Percentiles rank a stretch among this genome's conserved stretches.
Conservation (phyloP, 2,329 filamentous ascomycete species). For the Arthrobotrys sphaeroides region DNA sequence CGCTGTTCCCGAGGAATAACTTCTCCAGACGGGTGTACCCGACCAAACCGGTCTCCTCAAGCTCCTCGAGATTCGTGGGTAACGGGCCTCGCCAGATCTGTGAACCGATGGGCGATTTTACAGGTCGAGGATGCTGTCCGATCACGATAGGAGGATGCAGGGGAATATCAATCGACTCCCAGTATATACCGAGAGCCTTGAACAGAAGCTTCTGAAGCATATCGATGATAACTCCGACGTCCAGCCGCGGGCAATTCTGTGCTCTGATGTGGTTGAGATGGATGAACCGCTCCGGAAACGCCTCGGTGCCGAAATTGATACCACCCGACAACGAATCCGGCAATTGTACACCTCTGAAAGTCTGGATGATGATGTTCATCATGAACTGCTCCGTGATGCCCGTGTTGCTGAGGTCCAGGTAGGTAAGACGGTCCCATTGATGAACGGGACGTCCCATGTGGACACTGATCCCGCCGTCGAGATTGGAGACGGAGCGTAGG, state of each 20-base stretch:
- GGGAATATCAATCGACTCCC: slow-evolving; percentile 15
- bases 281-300: slow-evolving; percentile 27
- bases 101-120: slow-evolving; percentile 44
- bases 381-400: slow-evolving; percentile 30
- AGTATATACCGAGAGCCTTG: slow-evolving; percentile 24
- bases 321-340: too few species aligned
- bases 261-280: slow-evolving; percentile 38
- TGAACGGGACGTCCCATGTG: neutral
- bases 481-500: slow-evolving; percentile 18
- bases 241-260: slow-evolving; percentile 23
- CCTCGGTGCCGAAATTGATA: slow-evolving; percentile 11
- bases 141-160: neutral
- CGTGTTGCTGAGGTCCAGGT: slow-evolving; percentile 43
- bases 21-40: slow-evolving; percentile 43
- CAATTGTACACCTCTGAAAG: slow-evolving; percentile 25
- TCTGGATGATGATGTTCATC: slow-evolving; percentile 45
- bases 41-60: slow-evolving; percentile 33
- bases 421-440: slow-evolving; percentile 34
- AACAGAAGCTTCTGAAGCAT: slow-evolving; percentile 39
- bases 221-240: slow-evolving; percentile 4
- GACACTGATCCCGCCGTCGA: neutral
- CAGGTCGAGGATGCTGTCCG: slow-evolving; percentile 13
- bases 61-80: slow-evolving; percentile 14
- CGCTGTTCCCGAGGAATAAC: slow-evolving; percentile 45
- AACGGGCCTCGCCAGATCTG: slow-evolving; percentile 36